Evolutionary conservation across 164 flowering plant genomes (phyloP).

Genomic region (Liriodendron chinense): DNA sequence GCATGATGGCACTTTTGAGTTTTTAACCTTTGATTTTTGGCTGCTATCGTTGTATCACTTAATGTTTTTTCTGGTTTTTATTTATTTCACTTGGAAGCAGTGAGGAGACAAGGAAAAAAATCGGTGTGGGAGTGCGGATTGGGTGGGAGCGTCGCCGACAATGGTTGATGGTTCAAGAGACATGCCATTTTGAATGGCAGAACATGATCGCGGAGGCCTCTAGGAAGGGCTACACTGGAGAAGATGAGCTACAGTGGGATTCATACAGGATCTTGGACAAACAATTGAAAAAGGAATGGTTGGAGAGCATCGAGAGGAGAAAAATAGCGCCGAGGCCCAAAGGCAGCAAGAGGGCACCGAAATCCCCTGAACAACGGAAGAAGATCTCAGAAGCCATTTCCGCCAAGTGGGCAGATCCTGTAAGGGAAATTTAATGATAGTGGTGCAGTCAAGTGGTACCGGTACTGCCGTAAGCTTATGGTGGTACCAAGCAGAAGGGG

Average conservation of each 20-base stretch:
- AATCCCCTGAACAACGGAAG: constrained; percentile 73
- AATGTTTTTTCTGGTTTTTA: neutral
- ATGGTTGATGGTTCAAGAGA: constrained; percentile 62
- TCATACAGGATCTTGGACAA: constrained; percentile 57
- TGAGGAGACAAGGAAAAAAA: constrained; percentile 70
- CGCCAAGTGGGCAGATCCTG: constrained; percentile 97
- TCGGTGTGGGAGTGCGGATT: constrained; percentile 68
- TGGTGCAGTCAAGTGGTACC: too few relatives aligned
- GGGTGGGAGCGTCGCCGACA: constrained; percentile 74
- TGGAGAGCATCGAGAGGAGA: constrained; percentile 61
- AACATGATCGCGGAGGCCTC: constrained; percentile 81
- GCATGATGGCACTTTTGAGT: neutral
- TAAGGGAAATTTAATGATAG: constrained; percentile 31
- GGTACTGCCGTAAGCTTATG: too few relatives aligned
- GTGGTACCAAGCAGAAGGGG: too few relatives aligned
- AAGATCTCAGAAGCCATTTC: constrained; percentile 88
- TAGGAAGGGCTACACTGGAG: constrained; percentile 56
- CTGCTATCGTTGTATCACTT: neutral
- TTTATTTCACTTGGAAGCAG: constrained; percentile 34
- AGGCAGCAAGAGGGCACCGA: constrained; percentile 82
- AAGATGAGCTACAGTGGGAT: constrained; percentile 85
- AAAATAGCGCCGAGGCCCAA: constrained; percentile 41
- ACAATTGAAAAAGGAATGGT: constrained; percentile 66
- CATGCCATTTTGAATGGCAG: constrained; percentile 78
- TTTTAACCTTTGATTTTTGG: neutral